A percentile compares a stretch with the other conserved stretches of the same genome.
phyloP scores from a whole-genome alignment of 2,329 filamentous ascomycete species.

The Calonectria henricotiae region DNA sequence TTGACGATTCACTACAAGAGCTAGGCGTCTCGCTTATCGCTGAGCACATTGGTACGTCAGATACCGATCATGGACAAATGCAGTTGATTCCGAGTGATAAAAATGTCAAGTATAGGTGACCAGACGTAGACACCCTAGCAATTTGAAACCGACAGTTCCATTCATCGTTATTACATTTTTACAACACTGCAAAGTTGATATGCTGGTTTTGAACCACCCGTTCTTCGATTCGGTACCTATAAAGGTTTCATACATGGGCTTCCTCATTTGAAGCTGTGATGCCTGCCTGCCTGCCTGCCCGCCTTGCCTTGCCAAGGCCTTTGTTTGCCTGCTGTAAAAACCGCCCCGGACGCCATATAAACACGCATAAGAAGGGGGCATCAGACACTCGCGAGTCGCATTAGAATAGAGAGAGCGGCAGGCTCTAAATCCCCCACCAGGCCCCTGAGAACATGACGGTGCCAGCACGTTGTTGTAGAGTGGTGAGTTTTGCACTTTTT shows the following conservation, averaged over 20 bases:
- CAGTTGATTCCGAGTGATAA: background rate
- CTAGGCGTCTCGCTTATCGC: background rate
- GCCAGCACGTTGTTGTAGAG: slow-evolving; percentile 52
- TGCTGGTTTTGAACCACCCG: slow-evolving; percentile 39
- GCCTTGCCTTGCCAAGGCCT: slow-evolving; percentile 28
- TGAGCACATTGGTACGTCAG: background rate
- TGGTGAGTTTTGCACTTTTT: slow-evolving; percentile 50
- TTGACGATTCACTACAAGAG: background rate
- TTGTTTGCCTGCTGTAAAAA: slow-evolving; percentile 50
- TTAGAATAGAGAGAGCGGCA: slow-evolving; percentile 50
- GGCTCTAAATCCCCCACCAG: slow-evolving; percentile 44
- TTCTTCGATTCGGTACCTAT: slow-evolving; percentile 48
- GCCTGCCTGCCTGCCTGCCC: slow-evolving; percentile 45
- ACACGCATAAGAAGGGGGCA: slow-evolving; percentile 53
- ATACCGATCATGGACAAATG: background rate
- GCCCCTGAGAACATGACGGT: slow-evolving; percentile 49
- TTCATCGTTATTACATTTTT: background rate
- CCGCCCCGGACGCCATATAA: slow-evolving; percentile 53
- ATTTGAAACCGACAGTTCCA: background rate
- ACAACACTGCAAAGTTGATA: background rate
- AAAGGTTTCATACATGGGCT: slow-evolving; percentile 44
- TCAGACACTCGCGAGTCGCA: slow-evolving; percentile 51
- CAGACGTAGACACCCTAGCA: background rate
- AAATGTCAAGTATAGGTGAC: background rate
- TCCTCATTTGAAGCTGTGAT: slow-evolving; percentile 33